These are phyloP conservation scores for Chlamydomonas urium DNA, from an alignment of 139 green algal genomes.

Conservation along the genomic window DNA sequence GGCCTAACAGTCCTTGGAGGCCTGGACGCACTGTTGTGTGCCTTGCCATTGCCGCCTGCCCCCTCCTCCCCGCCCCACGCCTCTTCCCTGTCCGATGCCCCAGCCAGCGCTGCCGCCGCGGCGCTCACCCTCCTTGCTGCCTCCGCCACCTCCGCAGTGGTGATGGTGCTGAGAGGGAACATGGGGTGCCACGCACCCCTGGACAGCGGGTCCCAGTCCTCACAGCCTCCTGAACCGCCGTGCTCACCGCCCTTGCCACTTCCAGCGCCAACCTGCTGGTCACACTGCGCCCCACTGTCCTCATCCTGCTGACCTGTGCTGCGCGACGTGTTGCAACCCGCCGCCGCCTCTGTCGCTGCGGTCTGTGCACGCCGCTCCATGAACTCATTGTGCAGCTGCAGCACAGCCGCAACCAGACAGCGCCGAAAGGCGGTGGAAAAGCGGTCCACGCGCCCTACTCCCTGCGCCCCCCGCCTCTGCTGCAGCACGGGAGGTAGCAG, in stretches of 20 bases:
- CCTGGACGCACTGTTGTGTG: too few relatives aligned
- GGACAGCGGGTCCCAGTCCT: not conserved
- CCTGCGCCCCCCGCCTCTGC: too few relatives aligned
- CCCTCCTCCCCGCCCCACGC: too few relatives aligned
- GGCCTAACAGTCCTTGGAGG: too few relatives aligned
- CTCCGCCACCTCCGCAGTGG: not conserved
- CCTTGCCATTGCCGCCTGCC: too few relatives aligned
- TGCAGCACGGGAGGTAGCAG: too few relatives aligned
- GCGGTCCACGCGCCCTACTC: not conserved
- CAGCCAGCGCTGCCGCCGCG: too few relatives aligned
- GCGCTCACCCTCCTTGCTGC: too few relatives aligned
- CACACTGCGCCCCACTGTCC: not conserved
- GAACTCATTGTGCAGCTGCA: constrained; percentile 1
- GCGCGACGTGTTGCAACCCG: too few relatives aligned
- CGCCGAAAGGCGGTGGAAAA: not conserved
- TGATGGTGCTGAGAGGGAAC: not conserved
- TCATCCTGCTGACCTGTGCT: not conserved
- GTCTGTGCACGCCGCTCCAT: not conserved
- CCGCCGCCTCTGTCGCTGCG: too few relatives aligned
- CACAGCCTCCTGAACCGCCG: too few relatives aligned
- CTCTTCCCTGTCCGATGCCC: too few relatives aligned
- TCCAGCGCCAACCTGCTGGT: not conserved
- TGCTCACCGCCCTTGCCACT: not conserved
- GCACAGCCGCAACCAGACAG: not conserved
- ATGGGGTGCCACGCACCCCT: not conserved